phyloP scores from a whole-genome alignment of 2,329 filamentous ascomycete species.

The Sclerotiophoma versabilis region DNA sequence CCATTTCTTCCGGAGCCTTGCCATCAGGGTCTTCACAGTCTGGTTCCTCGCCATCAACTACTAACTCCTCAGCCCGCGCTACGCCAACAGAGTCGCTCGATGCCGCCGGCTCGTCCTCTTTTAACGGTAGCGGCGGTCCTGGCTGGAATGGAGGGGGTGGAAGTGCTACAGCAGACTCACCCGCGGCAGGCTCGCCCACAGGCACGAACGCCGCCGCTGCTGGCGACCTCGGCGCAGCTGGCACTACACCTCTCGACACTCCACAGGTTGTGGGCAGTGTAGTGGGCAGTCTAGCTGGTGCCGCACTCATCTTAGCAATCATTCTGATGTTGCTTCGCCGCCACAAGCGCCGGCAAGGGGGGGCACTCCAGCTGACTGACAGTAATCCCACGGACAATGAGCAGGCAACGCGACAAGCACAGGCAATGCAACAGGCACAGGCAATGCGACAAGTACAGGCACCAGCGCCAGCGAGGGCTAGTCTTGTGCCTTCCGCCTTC shows the following conservation, averaged over 20 bases:
- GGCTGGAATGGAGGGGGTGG: slow-evolving; percentile 10
- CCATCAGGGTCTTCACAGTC: background rate
- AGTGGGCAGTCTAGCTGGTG: slow-evolving; percentile 67
- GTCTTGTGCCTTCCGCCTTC: slow-evolving; percentile 50
- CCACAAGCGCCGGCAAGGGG: slow-evolving; percentile 52
- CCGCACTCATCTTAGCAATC: slow-evolving; percentile 59
- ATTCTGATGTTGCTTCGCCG: slow-evolving; percentile 62
- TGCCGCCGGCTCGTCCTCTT: slow-evolving; percentile 10
- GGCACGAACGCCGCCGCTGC: slow-evolving; percentile 18
- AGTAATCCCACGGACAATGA: slow-evolving; percentile 34
- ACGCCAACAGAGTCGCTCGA: slow-evolving; percentile 12
- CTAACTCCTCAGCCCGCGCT: background rate
- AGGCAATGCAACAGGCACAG: slow-evolving; percentile 23
- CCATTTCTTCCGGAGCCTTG: slow-evolving; percentile 4
- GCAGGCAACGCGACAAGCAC: slow-evolving; percentile 48
- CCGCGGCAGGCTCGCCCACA: slow-evolving; percentile 14
- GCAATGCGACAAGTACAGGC: slow-evolving; percentile 46
- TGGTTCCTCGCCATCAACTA: background rate
- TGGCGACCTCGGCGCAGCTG: slow-evolving; percentile 12
- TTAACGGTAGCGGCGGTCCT: slow-evolving; percentile 5
- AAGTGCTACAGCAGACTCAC: slow-evolving; percentile 25
- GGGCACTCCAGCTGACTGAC: slow-evolving; percentile 41
- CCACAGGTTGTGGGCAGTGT: slow-evolving; percentile 67
- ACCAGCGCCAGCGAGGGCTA: slow-evolving; percentile 48
- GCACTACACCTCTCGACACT: slow-evolving; percentile 51